Conservation (phyloP, 106 monocot genomes). For the Hemerocallis citrina region DNA sequence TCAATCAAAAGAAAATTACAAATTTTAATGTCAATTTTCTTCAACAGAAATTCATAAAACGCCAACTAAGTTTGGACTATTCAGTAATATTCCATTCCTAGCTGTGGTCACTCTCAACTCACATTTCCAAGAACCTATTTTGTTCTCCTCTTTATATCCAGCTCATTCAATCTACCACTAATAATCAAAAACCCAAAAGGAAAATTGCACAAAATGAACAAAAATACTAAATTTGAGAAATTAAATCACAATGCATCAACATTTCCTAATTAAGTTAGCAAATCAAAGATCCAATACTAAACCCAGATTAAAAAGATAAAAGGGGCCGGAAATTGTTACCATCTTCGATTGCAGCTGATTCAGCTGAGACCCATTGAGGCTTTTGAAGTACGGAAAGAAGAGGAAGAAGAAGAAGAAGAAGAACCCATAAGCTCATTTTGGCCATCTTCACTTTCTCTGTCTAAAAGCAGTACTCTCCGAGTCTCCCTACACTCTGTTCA, state of each 20-base stretch:
- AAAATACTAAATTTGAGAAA: no score
- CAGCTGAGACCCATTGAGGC: conserved; percentile 14
- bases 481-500: neutral
- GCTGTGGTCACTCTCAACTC: neutral
- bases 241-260: no score
- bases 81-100: no score
- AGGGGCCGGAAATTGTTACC: conserved; percentile 10
- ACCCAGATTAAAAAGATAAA: neutral
- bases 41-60: no score
- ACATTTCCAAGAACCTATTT: conserved; percentile 2
- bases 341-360: conserved; percentile 36
- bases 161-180: neutral
- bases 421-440: neutral
- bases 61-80: no score
- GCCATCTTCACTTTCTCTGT: neutral
- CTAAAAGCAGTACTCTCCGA: neutral
- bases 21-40: no score
- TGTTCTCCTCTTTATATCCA: neutral
- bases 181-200: neutral
- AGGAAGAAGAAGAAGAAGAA: conserved; percentile 7
- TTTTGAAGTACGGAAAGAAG: conserved; percentile 6
- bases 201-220: neutral
- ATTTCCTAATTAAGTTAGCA: no score
- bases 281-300: no score
- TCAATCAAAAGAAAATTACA: no score